phyloP scores from a whole-genome alignment of 129 eudicot genomes.

The Helianthus tuberosus region DNA sequence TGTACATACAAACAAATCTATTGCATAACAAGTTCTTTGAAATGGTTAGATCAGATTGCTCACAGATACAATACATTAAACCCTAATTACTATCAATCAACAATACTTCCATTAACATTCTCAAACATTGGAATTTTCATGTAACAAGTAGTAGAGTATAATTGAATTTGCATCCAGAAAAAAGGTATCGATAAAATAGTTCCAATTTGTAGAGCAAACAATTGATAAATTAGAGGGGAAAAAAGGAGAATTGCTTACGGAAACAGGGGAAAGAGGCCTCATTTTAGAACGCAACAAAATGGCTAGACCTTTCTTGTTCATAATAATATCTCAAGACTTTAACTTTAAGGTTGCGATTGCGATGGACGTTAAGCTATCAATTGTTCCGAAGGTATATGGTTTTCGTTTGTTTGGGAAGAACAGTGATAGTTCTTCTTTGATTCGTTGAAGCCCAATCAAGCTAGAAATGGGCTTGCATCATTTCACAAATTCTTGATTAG shows the following conservation, averaged over 20 bases:
- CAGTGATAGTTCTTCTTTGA: background rate
- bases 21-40: background rate
- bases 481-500: too few species aligned
- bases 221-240: constrained; percentile 7
- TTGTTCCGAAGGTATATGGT: background rate
- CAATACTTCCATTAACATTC: background rate
- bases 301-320: constrained; percentile 83
- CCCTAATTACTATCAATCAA: constrained; percentile 11
- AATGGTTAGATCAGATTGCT: constrained; percentile 2
- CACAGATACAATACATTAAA: background rate
- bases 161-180: constrained; percentile 8
- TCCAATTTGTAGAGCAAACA: background rate
- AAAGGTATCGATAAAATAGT: background rate
- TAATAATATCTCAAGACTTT: constrained; percentile 7
- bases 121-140: constrained; percentile 9
- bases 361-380: constrained; percentile 5
- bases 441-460: constrained; percentile 1
- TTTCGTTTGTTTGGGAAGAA: background rate
- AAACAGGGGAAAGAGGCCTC: constrained; percentile 64
- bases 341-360: background rate
- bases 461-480: background rate
- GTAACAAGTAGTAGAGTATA: background rate
- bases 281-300: constrained; percentile 88
- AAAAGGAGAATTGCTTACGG: constrained; percentile 44
- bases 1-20: background rate